A percentile compares a stretch with the other conserved stretches of the same genome.
phyloP scores from a whole-genome alignment of 2,329 filamentous ascomycete species.

The Penicillium concentricum region DNA sequence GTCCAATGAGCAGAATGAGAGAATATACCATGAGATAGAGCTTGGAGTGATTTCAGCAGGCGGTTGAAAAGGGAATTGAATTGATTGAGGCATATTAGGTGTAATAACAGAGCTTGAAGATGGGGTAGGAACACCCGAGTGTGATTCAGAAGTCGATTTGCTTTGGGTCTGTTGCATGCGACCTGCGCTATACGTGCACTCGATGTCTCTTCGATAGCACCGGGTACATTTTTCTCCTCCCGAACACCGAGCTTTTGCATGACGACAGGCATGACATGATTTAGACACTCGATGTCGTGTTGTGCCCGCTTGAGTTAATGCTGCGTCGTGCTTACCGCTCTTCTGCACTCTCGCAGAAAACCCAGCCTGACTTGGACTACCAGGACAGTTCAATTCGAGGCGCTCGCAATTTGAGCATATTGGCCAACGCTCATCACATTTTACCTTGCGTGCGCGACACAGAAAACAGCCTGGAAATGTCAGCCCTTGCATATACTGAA shows the following conservation, averaged over 20 bases:
- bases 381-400: slow-evolving; percentile 15
- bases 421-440: slow-evolving; percentile 19
- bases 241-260: slow-evolving; percentile 20
- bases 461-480: slow-evolving; percentile 13
- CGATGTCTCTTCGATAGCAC: slow-evolving; percentile 13
- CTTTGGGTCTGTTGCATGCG: not conserved
- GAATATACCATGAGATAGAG: slow-evolving; percentile 3
- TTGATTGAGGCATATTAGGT: not conserved
- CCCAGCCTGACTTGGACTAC: slow-evolving; percentile 6
- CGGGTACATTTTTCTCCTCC: slow-evolving; percentile 14
- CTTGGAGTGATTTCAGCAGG: not conserved
- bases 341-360: not conserved
- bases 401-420: slow-evolving; percentile 15
- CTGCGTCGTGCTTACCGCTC: not conserved
- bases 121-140: not conserved
- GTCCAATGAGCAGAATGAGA: not conserved
- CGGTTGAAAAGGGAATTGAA: not conserved
- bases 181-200: slow-evolving; percentile 15
- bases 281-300: slow-evolving; percentile 17
- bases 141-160: not conserved
- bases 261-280: slow-evolving; percentile 20
- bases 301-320: slow-evolving; percentile 21
- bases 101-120: not conserved
- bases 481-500: not conserved
- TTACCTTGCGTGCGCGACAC: slow-evolving; percentile 18